Base-by-base conservation (phyloP, 805 yeast genomes). In the Starmerella vaccinii region DNA sequence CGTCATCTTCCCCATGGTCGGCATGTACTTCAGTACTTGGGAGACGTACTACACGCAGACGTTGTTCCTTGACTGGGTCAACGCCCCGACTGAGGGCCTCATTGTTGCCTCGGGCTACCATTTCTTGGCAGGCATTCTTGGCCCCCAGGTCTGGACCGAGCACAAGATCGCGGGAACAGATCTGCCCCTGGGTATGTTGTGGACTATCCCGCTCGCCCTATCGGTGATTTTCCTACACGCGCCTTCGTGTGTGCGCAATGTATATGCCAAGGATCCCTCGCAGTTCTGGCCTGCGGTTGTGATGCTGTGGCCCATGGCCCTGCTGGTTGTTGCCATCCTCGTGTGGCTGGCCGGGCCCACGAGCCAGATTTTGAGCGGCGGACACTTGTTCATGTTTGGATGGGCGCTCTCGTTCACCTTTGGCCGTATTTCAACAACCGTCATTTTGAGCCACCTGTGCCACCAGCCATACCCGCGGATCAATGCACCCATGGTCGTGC, bases 71-170 rank as follows among this genome's bases (percentile, higher is more conserved):
- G 83, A 92, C 39, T 82, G 78, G 58, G 75, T 87, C 60, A 84
- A 94, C 37, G 98, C 97, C 0, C 98, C 98, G 1, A 96, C 92
- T 6, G 97, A 92, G 68, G 98, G 97, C 5, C 83, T 90, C 29
- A 62, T 88, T 53, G 73, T 83, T 65, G 76, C 88, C 43, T 68
- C 77, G 26, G 61, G 58, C 0, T 70, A 81, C 27, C 88, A 79
- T 67, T 51, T 78, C 5, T 47, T 76, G 16, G 81, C 95, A 0
- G 95, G 87, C 2, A 49, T 80, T 38, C 67, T 69, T 50, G 96
- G 97, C 2, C 57, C 60, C n/a, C 43, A 46, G 43, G 12, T 55
- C 43, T 42, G 50, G 52, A 19, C 41, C 13, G 42, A 51, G 22
- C 48, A 44, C 27, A 34, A 26, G 21, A 44, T 51, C 24, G 50